Percentiles rank a stretch among this genome's conserved stretches.
phyloP scores from a whole-genome alignment of 331 rosid species.

The Pyrus hybrid region DNA sequence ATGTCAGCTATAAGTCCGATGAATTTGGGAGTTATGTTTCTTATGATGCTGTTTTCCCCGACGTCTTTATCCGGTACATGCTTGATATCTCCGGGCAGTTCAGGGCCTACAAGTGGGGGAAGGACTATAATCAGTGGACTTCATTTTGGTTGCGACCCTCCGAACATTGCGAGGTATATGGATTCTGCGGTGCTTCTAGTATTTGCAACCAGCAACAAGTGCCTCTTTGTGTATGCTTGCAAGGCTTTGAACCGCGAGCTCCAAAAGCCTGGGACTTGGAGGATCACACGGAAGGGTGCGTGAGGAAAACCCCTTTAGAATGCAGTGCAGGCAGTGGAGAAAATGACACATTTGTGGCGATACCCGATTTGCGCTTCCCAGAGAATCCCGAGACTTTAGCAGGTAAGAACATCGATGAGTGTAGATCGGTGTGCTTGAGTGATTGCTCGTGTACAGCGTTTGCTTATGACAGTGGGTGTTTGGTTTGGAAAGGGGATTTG shows the following conservation, averaged over 20 bases:
- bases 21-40: conserved; percentile 9
- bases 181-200: conserved; percentile 2
- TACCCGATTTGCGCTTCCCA: conserved; percentile 9
- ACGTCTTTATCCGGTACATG: conserved; percentile 3
- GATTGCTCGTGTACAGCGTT: conserved; percentile 18
- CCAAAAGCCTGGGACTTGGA: not conserved
- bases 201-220: not conserved
- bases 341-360: not conserved
- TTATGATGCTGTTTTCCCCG: not conserved
- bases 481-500: conserved; percentile 5
- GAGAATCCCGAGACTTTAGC: not conserved
- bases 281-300: conserved; percentile 15
- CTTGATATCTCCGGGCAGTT: conserved; percentile 17
- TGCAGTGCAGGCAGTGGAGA: not conserved
- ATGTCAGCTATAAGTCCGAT: not conserved
- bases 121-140: not conserved
- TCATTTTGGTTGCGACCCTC: conserved; percentile 9
- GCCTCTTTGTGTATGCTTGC: conserved; percentile 17
- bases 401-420: not conserved
- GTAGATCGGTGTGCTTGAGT: conserved; percentile 13
- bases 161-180: not conserved
- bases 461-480: conserved; percentile 2
- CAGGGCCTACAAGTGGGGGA: conserved; percentile 4
- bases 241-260: conserved; percentile 10
- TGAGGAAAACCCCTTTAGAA: not conserved